These are phyloP conservation scores for Cardamine occulta DNA, from an alignment of 345 rosid genomes.

Conservation along the genomic window DNA sequence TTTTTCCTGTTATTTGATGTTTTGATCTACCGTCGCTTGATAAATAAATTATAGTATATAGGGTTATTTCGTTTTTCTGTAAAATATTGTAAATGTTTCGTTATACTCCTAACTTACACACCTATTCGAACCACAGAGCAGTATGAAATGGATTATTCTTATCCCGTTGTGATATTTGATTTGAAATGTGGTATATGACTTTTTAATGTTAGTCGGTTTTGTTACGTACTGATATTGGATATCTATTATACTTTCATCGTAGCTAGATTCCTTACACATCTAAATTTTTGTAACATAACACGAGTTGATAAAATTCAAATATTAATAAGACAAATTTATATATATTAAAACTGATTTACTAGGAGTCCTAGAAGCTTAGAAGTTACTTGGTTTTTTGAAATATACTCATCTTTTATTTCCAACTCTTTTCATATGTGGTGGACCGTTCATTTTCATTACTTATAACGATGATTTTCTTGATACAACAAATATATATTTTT, in stretches of 20 bases:
- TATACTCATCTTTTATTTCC: not conserved
- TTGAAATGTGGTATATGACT: constrained; percentile 18
- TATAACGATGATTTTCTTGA: not conserved
- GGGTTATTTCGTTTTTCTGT: not conserved
- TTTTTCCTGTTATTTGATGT: not conserved
- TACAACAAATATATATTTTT: not conserved
- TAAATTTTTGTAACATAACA: not conserved
- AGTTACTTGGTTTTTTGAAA: no score
- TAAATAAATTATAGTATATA: not conserved
- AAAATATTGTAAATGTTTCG: not conserved
- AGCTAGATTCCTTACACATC: constrained; percentile 8
- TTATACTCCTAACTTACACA: not conserved
- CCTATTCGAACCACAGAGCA: not conserved
- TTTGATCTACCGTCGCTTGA: not conserved
- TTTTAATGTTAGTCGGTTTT: constrained; percentile 10
- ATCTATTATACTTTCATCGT: not conserved
- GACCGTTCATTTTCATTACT: not conserved
- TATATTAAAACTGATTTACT: not conserved
- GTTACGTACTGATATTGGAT: constrained; percentile 2
- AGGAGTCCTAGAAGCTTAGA: not conserved
- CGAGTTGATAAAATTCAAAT: not conserved
- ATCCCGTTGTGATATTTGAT: constrained; percentile 1
- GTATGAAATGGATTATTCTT: constrained; percentile 33
- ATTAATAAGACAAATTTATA: not conserved
- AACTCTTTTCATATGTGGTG: not conserved